A percentile compares a stretch with the other conserved stretches of the same genome.
Evolutionary conservation across 192 early-diverging fungal species (phyloP).

Genomic region (Thoreauomyces humboldtii): DNA sequence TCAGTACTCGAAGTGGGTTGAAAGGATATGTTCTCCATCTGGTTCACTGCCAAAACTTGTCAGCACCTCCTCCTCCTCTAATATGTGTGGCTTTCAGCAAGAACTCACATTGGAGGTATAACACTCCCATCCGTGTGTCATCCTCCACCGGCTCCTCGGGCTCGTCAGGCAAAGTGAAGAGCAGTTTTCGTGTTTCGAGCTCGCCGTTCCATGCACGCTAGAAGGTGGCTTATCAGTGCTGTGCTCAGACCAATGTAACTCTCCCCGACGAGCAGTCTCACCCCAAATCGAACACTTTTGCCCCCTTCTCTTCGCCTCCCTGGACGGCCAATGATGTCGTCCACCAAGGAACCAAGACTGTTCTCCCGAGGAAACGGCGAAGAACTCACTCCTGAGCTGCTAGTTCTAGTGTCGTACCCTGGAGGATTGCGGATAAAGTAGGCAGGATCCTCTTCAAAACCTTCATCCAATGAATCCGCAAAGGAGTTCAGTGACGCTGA

Average conservation of each 20-base stretch:
- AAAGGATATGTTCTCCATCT: neutral
- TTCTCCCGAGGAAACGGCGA: neutral
- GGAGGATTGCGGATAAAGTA: neutral
- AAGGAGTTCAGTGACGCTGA: neutral
- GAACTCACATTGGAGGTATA: constrained; percentile 19
- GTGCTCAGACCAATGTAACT: neutral
- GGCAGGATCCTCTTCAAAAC: constrained; percentile 4
- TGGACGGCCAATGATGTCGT: constrained; percentile 20
- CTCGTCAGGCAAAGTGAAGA: neutral
- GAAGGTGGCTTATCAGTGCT: neutral
- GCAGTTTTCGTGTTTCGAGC: constrained; percentile 1
- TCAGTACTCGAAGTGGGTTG: constrained; percentile 1
- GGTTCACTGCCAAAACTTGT: neutral
- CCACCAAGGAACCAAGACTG: constrained; percentile 10
- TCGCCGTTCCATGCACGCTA: constrained; percentile 30
- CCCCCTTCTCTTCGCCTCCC: neutral
- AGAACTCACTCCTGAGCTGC: too few relatives aligned
- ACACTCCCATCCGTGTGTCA: constrained; percentile 10
- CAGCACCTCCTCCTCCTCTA: neutral
- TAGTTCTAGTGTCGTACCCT: neutral
- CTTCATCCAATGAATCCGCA: constrained; percentile 15
- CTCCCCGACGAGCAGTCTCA: neutral
- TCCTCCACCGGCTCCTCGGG: neutral
- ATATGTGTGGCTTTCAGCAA: neutral
- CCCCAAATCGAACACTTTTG: constrained; percentile 16